phyloP scores from a whole-genome alignment of 306 rosid species.

The Adenanthera pavonina region DNA sequence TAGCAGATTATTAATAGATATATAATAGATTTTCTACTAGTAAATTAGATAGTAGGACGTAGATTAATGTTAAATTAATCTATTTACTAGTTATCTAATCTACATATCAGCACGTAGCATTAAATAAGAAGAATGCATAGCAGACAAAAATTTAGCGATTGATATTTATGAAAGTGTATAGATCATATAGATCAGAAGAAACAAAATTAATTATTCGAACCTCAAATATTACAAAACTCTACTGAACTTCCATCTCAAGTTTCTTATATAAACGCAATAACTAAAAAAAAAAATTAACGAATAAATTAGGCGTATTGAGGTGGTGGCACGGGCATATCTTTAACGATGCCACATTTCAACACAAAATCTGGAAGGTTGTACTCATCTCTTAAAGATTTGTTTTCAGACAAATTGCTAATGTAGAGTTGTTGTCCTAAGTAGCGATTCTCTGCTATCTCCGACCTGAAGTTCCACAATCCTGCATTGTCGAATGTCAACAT shows the following conservation, averaged over 20 bases:
- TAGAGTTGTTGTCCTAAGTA: conserved; percentile 13
- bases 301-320: background rate
- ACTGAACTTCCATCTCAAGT: background rate
- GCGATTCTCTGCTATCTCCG: background rate
- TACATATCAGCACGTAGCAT: background rate
- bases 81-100: background rate
- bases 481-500: conserved; percentile 16
- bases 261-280: background rate
- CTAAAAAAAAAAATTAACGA: background rate
- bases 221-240: conserved; percentile 5
- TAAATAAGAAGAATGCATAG: background rate
- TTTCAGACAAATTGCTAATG: background rate
- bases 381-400: conserved; percentile 16
- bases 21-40: too few species aligned
- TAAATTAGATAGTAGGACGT: too few species aligned
- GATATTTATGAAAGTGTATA: background rate
- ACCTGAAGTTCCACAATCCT: conserved; percentile 9
- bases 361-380: background rate
- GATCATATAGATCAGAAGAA: background rate
- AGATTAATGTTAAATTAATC: background rate
- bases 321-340: background rate
- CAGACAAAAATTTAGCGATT: background rate
- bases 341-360: background rate
- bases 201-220: background rate
- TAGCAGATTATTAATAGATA: too few species aligned